phyloP scores from a whole-genome alignment of 768 basidiomycete genomes.

The Suillus bovinus region DNA sequence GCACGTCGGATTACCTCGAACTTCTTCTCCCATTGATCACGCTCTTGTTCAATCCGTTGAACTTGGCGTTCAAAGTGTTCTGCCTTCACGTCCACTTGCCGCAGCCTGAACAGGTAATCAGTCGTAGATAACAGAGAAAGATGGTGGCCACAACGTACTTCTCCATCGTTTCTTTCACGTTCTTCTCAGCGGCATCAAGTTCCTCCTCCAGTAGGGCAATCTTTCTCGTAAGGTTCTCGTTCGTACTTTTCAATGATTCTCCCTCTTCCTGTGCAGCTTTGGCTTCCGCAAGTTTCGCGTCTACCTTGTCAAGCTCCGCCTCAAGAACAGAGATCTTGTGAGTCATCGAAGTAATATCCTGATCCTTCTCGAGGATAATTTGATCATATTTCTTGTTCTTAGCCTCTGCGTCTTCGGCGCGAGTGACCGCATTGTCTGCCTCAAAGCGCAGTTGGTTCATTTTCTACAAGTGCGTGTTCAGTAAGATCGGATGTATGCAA shows the following conservation, averaged over 20 bases:
- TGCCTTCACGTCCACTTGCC: conserved; percentile 97
- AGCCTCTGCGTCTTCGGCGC: conserved; percentile 86
- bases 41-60: conserved; percentile 82
- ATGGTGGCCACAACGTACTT: conserved; percentile 60
- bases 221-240: conserved; percentile 78
- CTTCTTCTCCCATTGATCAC: conserved; percentile 93
- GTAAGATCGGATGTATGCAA: neutral
- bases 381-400: conserved; percentile 82
- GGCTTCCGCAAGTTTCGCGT: conserved; percentile 59
- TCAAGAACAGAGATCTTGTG: conserved; percentile 72
- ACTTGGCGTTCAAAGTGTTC: conserved; percentile 97
- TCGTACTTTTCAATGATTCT: conserved; percentile 67
- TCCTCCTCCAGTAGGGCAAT: conserved; percentile 93
- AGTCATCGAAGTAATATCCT: conserved; percentile 78
- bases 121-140: conserved; percentile 17
- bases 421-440: conserved; percentile 75
- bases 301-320: conserved; percentile 66
- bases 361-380: conserved; percentile 74
- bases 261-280: conserved; percentile 69
- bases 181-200: conserved; percentile 94
- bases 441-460: conserved; percentile 76
- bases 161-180: conserved; percentile 93
- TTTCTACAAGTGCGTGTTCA: conserved; percentile 50
- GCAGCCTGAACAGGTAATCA: conserved; percentile 56
- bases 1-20: conserved; percentile 61